Conservation (phyloP, 345 rosid genomes). For the Eucalyptus polybractea region DNA sequence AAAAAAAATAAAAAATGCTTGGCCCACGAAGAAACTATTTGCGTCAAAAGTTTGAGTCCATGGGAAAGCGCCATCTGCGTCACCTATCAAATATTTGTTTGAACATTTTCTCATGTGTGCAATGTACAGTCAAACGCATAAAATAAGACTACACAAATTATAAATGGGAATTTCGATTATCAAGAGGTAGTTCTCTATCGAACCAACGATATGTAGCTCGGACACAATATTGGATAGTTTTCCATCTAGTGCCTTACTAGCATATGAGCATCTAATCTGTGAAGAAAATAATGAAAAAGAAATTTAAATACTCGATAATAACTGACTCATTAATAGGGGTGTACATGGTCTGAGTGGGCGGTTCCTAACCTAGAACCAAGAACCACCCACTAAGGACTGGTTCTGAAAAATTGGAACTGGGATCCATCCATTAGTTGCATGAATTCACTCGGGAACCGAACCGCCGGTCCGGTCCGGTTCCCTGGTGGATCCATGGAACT, state of each 20-base stretch:
- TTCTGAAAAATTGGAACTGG: no score
- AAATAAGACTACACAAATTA: not conserved
- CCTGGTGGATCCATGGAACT: no score
- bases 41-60: not conserved
- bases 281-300: no score
- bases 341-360: no score
- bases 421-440: no score
- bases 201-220: not conserved
- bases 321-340: not conserved
- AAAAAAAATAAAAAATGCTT: not conserved
- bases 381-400: no score
- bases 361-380: no score
- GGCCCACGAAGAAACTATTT: not conserved
- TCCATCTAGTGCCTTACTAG: not conserved
- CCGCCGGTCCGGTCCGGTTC: accelerated
- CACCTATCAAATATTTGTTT: not conserved
- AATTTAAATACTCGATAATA: no score
- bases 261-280: no score
- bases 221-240: not conserved
- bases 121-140: not conserved
- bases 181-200: not conserved
- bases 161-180: not conserved
- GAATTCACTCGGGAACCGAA: no score
- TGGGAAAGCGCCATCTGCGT: not conserved
- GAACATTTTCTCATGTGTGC: not conserved